These are phyloP conservation scores for Tillandsia fasciculata DNA, from an alignment of 176 grass and related monocot genomes.

Conservation along the genomic window DNA sequence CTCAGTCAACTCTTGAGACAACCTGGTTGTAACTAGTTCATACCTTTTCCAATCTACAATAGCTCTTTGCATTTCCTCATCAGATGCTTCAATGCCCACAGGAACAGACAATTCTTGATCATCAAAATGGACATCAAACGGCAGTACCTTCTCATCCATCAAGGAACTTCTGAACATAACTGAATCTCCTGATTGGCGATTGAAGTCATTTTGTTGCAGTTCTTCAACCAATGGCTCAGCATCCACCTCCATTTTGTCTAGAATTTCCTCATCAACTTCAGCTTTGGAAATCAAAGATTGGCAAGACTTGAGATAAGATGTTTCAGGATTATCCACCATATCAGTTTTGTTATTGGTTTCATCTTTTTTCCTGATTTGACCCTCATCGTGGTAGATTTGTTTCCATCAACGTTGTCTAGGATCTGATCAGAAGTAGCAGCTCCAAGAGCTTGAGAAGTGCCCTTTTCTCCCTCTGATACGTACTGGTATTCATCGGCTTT, in stretches of 20 bases:
- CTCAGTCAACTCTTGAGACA: conserved; percentile 90
- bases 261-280: conserved; percentile 34
- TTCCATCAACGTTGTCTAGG: conserved; percentile 32
- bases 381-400: conserved; percentile 45
- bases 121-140: conserved; percentile 20
- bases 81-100: conserved; percentile 37
- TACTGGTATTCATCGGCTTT: conserved; percentile 66
- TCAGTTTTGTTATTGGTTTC: conserved; percentile 22
- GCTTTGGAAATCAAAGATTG: conserved; percentile 41
- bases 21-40: conserved; percentile 53
- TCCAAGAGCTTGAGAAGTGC: conserved; percentile 81
- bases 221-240: conserved; percentile 26
- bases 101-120: conserved; percentile 23
- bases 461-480: conserved; percentile 67
- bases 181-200: conserved; percentile 32
- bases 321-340: conserved; percentile 38
- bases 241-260: conserved; percentile 29
- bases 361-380: conserved; percentile 33
- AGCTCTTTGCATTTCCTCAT: conserved; percentile 32
- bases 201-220: conserved; percentile 23
- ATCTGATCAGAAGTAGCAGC: conserved; percentile 76
- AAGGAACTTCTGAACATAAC: conserved; percentile 47
- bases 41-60: conserved; percentile 67
- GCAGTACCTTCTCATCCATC: conserved; percentile 36
- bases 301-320: conserved; percentile 41